These are phyloP conservation scores for Lachancea quebecensis DNA, from an alignment of 805 yeast species.

Conservation along the genomic window DNA sequence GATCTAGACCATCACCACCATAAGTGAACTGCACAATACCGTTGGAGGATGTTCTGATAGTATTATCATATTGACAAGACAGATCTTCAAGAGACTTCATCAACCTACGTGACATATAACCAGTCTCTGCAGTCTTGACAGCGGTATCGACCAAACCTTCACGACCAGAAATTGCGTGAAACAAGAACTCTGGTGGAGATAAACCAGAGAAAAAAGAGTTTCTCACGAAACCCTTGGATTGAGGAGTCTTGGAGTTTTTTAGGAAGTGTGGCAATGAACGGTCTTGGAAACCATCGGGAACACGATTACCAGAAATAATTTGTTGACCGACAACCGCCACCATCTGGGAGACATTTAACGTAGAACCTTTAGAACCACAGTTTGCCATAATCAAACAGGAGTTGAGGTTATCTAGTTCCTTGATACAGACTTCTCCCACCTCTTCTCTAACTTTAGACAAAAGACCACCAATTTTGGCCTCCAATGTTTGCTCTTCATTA, in stretches of 20 bases:
- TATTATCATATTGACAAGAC: constrained; percentile 85
- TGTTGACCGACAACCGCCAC: constrained; percentile 99
- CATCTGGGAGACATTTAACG: constrained; percentile 97
- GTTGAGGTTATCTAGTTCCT: constrained; percentile 79
- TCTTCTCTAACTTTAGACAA: constrained; percentile 97
- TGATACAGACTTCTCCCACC: constrained; percentile 96
- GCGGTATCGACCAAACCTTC: constrained; percentile 99
- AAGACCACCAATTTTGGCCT: constrained; percentile 94
- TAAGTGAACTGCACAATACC: constrained; percentile 96
- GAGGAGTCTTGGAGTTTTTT: constrained; percentile 94
- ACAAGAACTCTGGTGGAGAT: constrained; percentile 92
- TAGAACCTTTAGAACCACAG: constrained; percentile 98
- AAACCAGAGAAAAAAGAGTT: constrained; percentile 92
- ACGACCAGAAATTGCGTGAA: constrained; percentile 99
- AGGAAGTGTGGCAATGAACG: constrained; percentile 95
- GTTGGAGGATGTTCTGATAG: constrained; percentile 90
- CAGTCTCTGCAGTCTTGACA: constrained; percentile 98
- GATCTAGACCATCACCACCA: constrained; percentile 98
- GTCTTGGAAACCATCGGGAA: constrained; percentile 99
- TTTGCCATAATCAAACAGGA: constrained; percentile 99
- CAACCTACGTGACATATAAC: constrained; percentile 95
- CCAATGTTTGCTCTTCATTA: constrained; percentile 95
- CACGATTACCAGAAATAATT: constrained; percentile 97
- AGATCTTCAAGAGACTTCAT: constrained; percentile 97
- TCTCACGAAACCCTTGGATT: constrained; percentile 94